Evolutionary conservation across 2,329 filamentous ascomycete genomes (phyloP), one percentile per base, ranked within the genome.

Genomic region (Parastagonospora nodorum): DNA sequence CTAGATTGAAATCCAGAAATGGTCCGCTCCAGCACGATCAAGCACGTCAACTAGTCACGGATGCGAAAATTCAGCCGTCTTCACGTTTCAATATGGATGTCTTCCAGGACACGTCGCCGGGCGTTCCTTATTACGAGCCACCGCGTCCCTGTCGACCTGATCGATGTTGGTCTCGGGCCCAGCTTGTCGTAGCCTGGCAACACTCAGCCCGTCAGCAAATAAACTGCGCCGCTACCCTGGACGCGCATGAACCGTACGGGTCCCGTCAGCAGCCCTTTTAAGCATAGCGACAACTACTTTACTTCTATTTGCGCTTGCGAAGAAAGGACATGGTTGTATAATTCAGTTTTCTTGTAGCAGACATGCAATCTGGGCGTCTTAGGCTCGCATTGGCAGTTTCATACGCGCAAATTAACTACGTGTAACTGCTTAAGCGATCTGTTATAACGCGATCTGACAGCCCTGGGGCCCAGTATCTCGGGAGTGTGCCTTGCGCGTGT

Each of bases 181-280:
- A 37, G 35, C 42, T 35, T 44, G 30, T 44, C 42, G 33, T 29
- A 43, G 41, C 41, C 35, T 38, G 42, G 32, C 32, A 29, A 40
- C 27, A 39, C 15, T n/a, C 15, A 27, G 30, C 16, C 44, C 15
- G 44, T 46, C 28, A 44, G 42, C 42, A 44, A 36, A 44, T 37
- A 29, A 44, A 37, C 31, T 24, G n/a, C 14, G 44, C 44, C 44
- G 44, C 37, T 24, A 33, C 15, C 36, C 12, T 33, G 10, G 14
- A n/a, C 40, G 36, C 12, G 38, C 8, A 5, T 8, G 3, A 27
- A 30, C 24, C 33, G 16, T 19, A 3, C 19, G 19, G 42, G 32
- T 40, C 32, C 42, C 32, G 50, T 53, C 50, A 50, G 53, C 53
- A 50, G 41, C 45, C 12, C 41, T 52, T 55, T 41, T 52, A 52